Evolutionary conservation across 768 basidiomycete species (phyloP).

Genomic region (Mycena rosella): DNA sequence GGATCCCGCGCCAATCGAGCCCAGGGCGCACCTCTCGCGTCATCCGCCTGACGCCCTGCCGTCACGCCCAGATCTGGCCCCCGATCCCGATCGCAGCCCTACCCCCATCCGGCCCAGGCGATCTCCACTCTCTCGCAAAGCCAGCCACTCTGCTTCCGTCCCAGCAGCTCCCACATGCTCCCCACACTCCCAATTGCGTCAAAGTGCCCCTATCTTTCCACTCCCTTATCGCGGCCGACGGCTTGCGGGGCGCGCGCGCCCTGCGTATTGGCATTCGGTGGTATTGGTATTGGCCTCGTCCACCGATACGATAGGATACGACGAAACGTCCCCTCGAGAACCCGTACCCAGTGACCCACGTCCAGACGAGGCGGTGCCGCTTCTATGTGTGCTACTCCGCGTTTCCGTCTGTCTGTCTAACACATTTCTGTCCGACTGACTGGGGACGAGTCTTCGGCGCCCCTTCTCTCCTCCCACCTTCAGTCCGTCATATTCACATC

Average conservation of each 20-base stretch:
- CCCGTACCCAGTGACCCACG: not conserved
- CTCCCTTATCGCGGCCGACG: not conserved
- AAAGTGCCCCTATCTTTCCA: not conserved
- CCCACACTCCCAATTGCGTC: not conserved
- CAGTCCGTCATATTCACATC: no score
- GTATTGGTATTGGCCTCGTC: no score
- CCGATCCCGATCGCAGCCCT: constrained; percentile 7
- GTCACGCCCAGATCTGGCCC: no score
- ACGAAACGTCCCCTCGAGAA: no score
- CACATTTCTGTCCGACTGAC: no score
- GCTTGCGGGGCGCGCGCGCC: no score
- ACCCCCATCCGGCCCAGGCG: not conserved
- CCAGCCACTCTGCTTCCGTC: constrained; percentile 7
- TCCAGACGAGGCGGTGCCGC: constrained; percentile 4
- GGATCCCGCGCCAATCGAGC: not conserved
- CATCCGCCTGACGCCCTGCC: not conserved
- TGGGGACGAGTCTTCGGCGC: no score
- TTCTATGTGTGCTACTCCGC: constrained; percentile 11
- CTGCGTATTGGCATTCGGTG: no score
- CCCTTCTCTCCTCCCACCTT: no score
- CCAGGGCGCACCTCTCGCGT: not conserved
- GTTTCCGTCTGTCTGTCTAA: no score
- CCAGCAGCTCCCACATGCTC: not conserved
- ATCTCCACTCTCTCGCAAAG: not conserved
- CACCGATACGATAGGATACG: no score